Percentiles rank a stretch among this genome's conserved stretches.
phyloP scores from a whole-genome alignment of 169 alveolate species.

The Cryptosporidium sp. region DNA sequence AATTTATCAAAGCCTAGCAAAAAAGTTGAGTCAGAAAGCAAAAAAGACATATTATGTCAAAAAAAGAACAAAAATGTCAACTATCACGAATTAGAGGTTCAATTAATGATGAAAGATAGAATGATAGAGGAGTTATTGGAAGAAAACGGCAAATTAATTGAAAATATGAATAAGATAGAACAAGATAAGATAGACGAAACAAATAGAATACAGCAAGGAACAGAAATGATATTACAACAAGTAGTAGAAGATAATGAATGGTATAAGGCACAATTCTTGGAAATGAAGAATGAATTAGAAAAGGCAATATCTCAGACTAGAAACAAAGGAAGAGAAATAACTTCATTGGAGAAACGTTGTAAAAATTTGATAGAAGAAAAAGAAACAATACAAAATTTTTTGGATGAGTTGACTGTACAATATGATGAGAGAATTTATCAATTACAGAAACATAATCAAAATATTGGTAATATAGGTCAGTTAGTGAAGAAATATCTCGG shows the following conservation, averaged over 20 bases:
- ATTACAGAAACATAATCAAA: conserved; percentile 9
- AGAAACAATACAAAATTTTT: conserved; percentile 49
- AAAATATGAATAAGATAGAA: conserved; percentile 46
- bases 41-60: not conserved
- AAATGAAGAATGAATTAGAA: conserved; percentile 62
- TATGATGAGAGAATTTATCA: conserved; percentile 55
- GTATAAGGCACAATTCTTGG: conserved; percentile 65
- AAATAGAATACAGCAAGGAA: conserved; percentile 60
- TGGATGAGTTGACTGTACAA: conserved; percentile 56
- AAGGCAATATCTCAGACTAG: conserved; percentile 59
- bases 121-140: conserved; percentile 67
- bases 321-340: conserved; percentile 68
- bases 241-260: conserved; percentile 74
- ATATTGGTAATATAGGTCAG: not conserved
- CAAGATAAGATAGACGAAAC: conserved; percentile 57
- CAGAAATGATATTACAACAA: conserved; percentile 66
- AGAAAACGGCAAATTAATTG: conserved; percentile 51
- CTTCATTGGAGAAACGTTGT: conserved; percentile 53
- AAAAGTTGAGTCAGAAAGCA: not conserved
- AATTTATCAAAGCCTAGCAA: not conserved
- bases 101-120: conserved; percentile 60
- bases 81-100: conserved; percentile 61
- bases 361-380: conserved; percentile 56
- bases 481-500: conserved; percentile 39
- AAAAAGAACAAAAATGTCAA: not conserved